Base-by-base conservation (phyloP, 495 filamentous ascomycete species). In the Chaetomidium leptoderma region DNA sequence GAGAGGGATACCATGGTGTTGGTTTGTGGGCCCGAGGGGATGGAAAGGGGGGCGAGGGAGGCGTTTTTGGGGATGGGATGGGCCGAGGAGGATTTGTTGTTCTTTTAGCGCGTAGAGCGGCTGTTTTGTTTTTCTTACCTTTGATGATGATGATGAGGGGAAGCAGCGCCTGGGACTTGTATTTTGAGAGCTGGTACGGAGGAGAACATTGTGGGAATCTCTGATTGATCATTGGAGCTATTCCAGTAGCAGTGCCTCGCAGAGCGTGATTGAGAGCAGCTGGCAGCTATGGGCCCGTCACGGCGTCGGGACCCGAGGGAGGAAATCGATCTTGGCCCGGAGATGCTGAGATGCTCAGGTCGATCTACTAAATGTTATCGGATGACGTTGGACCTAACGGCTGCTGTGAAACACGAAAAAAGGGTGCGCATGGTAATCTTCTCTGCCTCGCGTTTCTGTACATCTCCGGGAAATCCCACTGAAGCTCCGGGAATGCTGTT, bases 21-120 rank as follows among this genome's bases (percentile, higher is more conserved):
- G 57, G 78, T 96, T 42, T 97, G 92, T 75, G 92, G 92, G 10
- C 92, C 92, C 0, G 83, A 81, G 60, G 72, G 83, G 11, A 76
- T 97, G 74, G 90, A 96, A 73, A 85, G 85, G 69, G 82, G 75
- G 59, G 84, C 85, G 13, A 79, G 79, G 63, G 67, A 69, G 44
- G 78, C 82, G 33, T 79, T 96, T 58, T 77, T 80, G 55, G 79
- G 72, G 16, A 75, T 87, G 72, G 90, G 91, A 3, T 96, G 91
- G 90, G 69, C 66, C 37, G 86, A 91, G 63, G 78, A 83, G n/a
- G 83, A 96, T 73, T 68, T 97, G 46, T 69, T 95, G 59, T 92
- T 95, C 72, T 97, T 96, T 69, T 53, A 43, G 24, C 0, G 19
- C 6, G 26, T 27, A 8, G 3, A 19, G 14, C 4, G 4, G 13